Evolutionary conservation across 371 early-diverging fungal genomes (phyloP).

Genomic region (Batrachochytrium dendrobatidis): DNA sequence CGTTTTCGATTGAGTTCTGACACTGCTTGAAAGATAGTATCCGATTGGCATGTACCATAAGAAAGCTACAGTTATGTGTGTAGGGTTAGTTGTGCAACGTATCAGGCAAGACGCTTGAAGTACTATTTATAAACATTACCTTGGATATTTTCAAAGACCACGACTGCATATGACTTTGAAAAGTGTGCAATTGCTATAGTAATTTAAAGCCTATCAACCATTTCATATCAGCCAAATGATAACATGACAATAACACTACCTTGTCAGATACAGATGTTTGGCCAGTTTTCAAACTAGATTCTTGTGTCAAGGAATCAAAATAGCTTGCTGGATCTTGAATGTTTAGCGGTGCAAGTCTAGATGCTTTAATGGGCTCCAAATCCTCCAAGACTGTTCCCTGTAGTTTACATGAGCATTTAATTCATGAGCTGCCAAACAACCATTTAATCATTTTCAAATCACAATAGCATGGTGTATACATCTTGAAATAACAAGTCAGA

Average conservation of each 20-base stretch:
- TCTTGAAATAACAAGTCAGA: background rate
- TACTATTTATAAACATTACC: no score
- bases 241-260: no score
- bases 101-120: no score
- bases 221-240: no score
- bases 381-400: background rate
- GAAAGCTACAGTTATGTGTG: background rate
- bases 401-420: background rate
- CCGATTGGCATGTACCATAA: background rate
- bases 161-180: no score
- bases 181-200: no score
- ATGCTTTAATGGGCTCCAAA: background rate
- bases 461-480: background rate
- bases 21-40: background rate
- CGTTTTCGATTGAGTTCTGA: background rate
- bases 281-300: no score
- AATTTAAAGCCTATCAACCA: no score
- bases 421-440: background rate
- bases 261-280: no score
- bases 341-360: background rate
- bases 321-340: background rate
- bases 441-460: background rate
- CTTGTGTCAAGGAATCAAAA: background rate
- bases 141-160: no score
- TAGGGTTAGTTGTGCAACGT: no score